phyloP scores from a whole-genome alignment of 78 protist species.

The Bigelowiella natans region DNA sequence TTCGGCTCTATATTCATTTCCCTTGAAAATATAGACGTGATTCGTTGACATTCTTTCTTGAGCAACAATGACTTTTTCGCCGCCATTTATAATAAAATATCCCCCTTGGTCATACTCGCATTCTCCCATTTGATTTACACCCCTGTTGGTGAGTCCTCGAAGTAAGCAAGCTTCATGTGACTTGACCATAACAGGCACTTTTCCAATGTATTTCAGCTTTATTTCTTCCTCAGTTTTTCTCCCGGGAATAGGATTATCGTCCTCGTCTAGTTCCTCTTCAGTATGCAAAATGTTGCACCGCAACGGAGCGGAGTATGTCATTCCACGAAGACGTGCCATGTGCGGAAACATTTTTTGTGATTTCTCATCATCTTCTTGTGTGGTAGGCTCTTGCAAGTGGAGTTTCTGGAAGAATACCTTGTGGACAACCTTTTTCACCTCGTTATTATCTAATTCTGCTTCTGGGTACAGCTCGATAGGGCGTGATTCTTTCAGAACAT shows the following conservation, averaged over 20 bases:
- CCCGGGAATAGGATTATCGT: not conserved
- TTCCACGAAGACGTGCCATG: slow-evolving; percentile 86
- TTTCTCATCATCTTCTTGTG: not conserved
- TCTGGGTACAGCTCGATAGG: not conserved
- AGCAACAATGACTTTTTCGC: slow-evolving; percentile 94
- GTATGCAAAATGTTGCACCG: slow-evolving; percentile 43
- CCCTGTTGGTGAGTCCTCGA: slow-evolving; percentile 16
- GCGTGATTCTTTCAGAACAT: slow-evolving; percentile 57
- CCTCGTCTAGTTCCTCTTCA: not conserved
- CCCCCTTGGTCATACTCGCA: slow-evolving; percentile 97
- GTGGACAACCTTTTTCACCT: not conserved
- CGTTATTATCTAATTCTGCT: not conserved
- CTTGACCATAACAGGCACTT: slow-evolving; percentile 93
- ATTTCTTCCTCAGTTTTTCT: not conserved
- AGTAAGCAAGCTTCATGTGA: slow-evolving; percentile 81
- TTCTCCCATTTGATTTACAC: slow-evolving; percentile 72
- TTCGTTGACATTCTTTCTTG: slow-evolving; percentile 92
- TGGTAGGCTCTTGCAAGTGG: slow-evolving; percentile 2
- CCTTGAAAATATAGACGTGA: slow-evolving; percentile 76
- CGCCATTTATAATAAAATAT: slow-evolving; percentile 97
- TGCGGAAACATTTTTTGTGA: slow-evolving; percentile 60
- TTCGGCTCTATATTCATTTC: slow-evolving; percentile 69
- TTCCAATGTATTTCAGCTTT: slow-evolving; percentile 45
- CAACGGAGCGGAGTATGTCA: slow-evolving; percentile 63
- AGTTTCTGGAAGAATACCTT: slow-evolving; percentile 10